Base-by-base conservation (phyloP, 2,329 filamentous ascomycete genomes). In the Verticillium alfalfae region DNA sequence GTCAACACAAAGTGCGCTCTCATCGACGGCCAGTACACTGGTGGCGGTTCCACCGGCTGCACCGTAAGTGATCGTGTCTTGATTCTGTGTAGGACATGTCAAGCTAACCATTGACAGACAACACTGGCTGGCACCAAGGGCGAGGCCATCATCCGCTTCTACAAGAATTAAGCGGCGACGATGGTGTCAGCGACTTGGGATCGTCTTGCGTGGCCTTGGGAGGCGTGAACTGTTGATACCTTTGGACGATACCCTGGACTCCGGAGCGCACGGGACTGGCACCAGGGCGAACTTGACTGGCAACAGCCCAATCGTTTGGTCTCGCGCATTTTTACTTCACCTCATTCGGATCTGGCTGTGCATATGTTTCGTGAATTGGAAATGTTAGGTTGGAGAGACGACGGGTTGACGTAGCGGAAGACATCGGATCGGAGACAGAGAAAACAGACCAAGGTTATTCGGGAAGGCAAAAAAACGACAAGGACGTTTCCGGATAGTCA, bases 41-140 rank as follows among this genome's bases (percentile, higher is more conserved):
- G 81, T 66, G 83, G 83, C 66, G 72, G 76, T 15, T 49, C 34
- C 63, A 81, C 78, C 65, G 92, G 92, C 63, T 96, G 92, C 86
- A 96, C 92, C 58, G 92, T 95, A 87, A 84, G 90, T 84, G 13
- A 37, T 7, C 13, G 6, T 7, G 8, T 26, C 16, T 34, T 34
- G n/a, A 13, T 10, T 16, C 6, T 16, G 22, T n/a, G 12, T 34
- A n/a, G 18, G 45, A 6, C 2, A 4, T 52, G 31, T 13, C 8
- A 16, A 55, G 37, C 57, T 63, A 41, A 55, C 22, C n/a, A 16
- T 5, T 12, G 39, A 58, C 60, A 84, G 82, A 80, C 80, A 37
- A 74, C 73, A 41, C 70, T 83, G 66, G 65, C 65, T n/a, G 56
- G 66, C 15, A 54, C 41, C 13, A 78, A 79, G 61, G 78, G 77